Conservation (phyloP, 495 filamentous ascomycete species). For the Gamarada debralockiae region DNA sequence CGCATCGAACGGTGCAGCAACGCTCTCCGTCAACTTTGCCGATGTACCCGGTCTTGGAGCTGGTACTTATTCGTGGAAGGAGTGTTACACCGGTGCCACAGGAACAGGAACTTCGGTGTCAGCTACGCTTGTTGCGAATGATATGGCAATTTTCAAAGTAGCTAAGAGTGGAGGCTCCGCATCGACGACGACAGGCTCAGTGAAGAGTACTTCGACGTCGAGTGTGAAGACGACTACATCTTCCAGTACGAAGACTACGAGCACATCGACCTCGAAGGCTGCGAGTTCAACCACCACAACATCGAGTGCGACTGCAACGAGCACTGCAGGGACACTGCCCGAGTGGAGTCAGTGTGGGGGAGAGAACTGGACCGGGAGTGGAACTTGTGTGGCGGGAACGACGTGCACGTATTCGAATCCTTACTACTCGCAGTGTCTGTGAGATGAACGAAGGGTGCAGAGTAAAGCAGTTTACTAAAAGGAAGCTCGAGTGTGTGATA, state of each 20-base stretch:
- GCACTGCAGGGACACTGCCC: not conserved
- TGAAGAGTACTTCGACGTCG: not conserved
- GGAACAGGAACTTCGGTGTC: conserved; percentile 22
- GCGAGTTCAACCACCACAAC: not conserved
- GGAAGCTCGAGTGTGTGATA: too few species aligned
- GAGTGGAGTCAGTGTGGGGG: conserved; percentile 48
- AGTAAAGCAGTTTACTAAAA: too few species aligned
- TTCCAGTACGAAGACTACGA: not conserved
- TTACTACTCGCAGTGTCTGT: too few species aligned
- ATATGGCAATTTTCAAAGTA: conserved; percentile 40
- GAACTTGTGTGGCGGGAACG: conserved; percentile 38
- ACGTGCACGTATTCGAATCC: conserved; percentile 37
- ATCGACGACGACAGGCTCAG: not conserved
- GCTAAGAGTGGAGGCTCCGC: too few species aligned
- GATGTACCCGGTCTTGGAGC: conserved; percentile 51
- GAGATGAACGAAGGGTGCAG: too few species aligned
- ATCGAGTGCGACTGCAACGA: not conserved
- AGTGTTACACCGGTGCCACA: conserved; percentile 46
- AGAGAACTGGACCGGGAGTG: conserved; percentile 39
- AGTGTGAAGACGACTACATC: not conserved
- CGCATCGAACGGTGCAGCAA: not conserved
- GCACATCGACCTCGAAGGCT: too few species aligned
- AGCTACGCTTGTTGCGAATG: conserved; percentile 39
- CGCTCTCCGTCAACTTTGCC: conserved; percentile 9
- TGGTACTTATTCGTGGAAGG: conserved; percentile 41